Evolutionary conservation across 805 yeast species (phyloP).

Genomic region (Candida sithepensis): DNA sequence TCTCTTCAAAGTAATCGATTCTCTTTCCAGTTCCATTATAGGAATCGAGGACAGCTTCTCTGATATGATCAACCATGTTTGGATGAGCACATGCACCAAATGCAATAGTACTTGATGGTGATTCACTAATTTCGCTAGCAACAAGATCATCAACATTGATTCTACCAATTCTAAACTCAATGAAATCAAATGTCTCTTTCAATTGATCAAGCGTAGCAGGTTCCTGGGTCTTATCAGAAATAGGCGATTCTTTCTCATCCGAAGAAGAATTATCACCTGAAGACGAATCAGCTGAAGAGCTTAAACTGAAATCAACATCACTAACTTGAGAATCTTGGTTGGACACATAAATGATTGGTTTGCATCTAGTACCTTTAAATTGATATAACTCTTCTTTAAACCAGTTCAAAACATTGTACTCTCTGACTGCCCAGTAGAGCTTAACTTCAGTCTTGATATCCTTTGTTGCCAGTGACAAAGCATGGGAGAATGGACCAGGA

Average conservation of each 20-base stretch:
- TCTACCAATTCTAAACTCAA: conserved; percentile 44
- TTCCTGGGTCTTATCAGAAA: conserved; percentile 13
- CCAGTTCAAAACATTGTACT: conserved; percentile 48
- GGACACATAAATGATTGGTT: conserved; percentile 41
- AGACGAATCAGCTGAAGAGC: conserved; percentile 1
- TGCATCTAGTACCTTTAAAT: conserved; percentile 32
- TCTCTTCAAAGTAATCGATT: conserved; percentile 33
- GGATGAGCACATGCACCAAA: conserved; percentile 50
- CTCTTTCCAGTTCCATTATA: conserved; percentile 11
- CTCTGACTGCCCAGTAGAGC: conserved; percentile 63
- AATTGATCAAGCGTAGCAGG: conserved; percentile 12
- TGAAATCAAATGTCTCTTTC: conserved; percentile 29
- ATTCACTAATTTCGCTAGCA: conserved; percentile 32
- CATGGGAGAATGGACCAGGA: conserved; percentile 53
- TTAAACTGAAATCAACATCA: conserved; percentile 8
- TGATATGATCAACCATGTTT: conserved; percentile 33
- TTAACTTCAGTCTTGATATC: conserved; percentile 35
- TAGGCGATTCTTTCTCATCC: conserved; percentile 8
- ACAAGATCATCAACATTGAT: conserved; percentile 36
- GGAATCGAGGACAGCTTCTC: conserved; percentile 21
- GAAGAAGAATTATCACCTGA: conserved; percentile 8
- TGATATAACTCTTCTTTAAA: conserved; percentile 40
- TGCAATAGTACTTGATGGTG: conserved; percentile 37
- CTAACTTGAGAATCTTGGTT: conserved; percentile 24
- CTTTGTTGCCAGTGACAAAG: conserved; percentile 27